These are phyloP conservation scores for Kwoniella mangroviensis DNA, from an alignment of 768 basidiomycete species.

Conservation along the genomic window DNA sequence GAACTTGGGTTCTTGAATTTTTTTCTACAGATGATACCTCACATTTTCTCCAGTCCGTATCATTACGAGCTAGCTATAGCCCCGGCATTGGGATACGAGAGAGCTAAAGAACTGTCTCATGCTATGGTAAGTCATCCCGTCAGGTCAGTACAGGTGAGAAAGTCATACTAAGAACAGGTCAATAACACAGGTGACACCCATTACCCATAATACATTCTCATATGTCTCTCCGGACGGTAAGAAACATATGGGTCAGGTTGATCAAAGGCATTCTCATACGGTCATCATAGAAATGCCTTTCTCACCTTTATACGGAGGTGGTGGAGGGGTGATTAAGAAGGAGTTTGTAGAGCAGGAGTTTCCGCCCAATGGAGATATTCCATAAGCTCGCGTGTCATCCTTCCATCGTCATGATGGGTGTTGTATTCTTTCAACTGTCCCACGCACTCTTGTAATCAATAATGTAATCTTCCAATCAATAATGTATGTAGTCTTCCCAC, in stretches of 20 bases:
- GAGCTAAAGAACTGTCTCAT: neutral
- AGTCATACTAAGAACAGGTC: too few species aligned
- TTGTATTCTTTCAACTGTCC: too few species aligned
- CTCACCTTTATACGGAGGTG: neutral
- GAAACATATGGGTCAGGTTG: neutral
- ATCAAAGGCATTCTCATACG: neutral
- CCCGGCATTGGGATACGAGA: conserved; percentile 5
- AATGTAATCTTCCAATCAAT: too few species aligned
- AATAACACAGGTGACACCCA: neutral
- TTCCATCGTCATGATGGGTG: too few species aligned
- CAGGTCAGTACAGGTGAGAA: neutral
- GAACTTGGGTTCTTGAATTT: neutral
- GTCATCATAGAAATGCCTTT: neutral
- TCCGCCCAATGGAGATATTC: neutral
- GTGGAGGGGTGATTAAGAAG: neutral
- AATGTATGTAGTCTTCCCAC: too few species aligned
- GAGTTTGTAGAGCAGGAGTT: neutral
- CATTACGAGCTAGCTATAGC: conserved; percentile 10
- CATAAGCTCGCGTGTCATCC: too few species aligned
- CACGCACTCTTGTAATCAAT: too few species aligned
- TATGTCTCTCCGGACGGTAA: neutral
- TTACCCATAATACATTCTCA: neutral
- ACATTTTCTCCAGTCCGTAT: conserved; percentile 1
- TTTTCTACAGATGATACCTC: neutral
- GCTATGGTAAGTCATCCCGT: neutral